Conservation (phyloP, 768 basidiomycete genomes). For the Lactarius hatsudake region DNA sequence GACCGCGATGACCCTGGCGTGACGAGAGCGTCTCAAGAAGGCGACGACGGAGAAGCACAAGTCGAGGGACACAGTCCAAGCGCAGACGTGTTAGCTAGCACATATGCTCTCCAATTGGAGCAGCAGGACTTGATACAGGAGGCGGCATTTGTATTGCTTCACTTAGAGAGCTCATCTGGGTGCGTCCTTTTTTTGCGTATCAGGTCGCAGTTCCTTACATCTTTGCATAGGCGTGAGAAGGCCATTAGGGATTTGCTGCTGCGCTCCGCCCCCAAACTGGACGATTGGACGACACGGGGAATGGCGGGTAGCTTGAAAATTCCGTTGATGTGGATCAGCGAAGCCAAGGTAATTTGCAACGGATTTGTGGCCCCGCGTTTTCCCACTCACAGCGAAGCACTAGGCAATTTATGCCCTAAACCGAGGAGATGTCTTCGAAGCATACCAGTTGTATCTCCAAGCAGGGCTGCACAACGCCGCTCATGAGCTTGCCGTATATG, state of each 20-base stretch:
- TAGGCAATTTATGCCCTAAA: constrained; percentile 69
- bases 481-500: constrained; percentile 79
- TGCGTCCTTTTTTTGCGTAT: constrained; percentile 34
- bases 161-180: constrained; percentile 80
- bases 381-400: constrained; percentile 8
- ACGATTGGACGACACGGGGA: constrained; percentile 72
- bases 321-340: constrained; percentile 84
- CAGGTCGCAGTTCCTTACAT: not conserved
- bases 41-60: constrained; percentile 43
- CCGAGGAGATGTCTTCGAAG: constrained; percentile 60
- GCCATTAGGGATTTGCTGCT: constrained; percentile 79
- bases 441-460: constrained; percentile 72
- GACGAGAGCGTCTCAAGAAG: constrained; percentile 37
- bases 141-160: constrained; percentile 85
- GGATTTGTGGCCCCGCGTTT: not conserved
- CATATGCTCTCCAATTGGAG: constrained; percentile 88
- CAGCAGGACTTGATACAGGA: constrained; percentile 76
- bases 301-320: constrained; percentile 75
- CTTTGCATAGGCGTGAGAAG: constrained; percentile 62
- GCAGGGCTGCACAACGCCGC: constrained; percentile 72
- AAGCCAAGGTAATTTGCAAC: constrained; percentile 64
- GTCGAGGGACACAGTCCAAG: constrained; percentile 77
- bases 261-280: constrained; percentile 60
- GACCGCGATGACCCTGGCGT: constrained; percentile 61
- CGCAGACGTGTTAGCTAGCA: constrained; percentile 78